These are phyloP conservation scores for Podospora comata DNA, from an alignment of 495 filamentous ascomycete genomes.

Conservation along the genomic window DNA sequence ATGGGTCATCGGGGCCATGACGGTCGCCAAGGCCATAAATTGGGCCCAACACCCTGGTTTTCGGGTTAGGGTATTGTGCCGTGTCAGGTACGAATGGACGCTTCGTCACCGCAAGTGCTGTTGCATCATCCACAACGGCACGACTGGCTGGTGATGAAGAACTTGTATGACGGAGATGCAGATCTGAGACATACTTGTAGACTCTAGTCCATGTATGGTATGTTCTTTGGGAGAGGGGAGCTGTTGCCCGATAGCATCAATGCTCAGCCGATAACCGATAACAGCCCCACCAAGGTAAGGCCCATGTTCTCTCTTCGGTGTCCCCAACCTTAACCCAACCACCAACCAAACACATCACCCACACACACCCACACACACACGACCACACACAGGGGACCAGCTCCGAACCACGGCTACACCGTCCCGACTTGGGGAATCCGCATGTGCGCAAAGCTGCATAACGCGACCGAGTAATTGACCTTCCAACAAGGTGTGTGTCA, in stretches of 20 bases:
- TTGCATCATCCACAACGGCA: neutral
- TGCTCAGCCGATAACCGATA: neutral
- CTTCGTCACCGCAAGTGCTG: neutral
- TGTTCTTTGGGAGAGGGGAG: neutral
- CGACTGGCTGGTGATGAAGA: neutral
- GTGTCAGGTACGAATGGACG: no score
- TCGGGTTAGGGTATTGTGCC: neutral
- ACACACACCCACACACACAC: neutral
- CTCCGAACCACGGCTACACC: constrained; percentile 1
- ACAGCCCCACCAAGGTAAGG: constrained; percentile 9
- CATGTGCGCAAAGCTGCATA: neutral
- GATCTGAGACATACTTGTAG: neutral
- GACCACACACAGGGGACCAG: neutral
- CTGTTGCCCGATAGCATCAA: neutral
- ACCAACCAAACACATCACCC: constrained; percentile 10
- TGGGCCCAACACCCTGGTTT: neutral
- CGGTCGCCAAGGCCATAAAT: neutral
- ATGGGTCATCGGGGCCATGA: neutral
- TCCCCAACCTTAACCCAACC: constrained; percentile 24
- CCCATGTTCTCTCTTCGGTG: neutral
- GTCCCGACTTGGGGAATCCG: neutral
- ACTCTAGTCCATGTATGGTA: neutral
- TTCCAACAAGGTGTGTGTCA: neutral
- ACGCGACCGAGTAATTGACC: neutral
- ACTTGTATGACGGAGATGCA: neutral